Evolutionary conservation across 805 yeast genomes (phyloP).

Genomic region (Pichia scutulata): DNA sequence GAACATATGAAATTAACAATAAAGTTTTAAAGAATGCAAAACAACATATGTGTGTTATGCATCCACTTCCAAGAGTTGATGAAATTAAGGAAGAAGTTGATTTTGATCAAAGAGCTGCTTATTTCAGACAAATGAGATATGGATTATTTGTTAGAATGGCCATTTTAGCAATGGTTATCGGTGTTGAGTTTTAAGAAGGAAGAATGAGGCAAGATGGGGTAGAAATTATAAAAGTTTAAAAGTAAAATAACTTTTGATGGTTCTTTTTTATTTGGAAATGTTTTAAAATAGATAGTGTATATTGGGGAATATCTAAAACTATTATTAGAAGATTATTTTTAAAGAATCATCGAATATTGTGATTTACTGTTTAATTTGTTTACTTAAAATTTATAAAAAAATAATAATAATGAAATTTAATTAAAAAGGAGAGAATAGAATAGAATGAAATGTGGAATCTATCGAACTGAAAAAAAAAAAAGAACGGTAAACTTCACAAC

Average conservation of each 20-base stretch:
- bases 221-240: too few species aligned
- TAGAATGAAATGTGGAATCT: too few species aligned
- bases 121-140: constrained; percentile 98
- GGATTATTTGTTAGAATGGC: constrained; percentile 99
- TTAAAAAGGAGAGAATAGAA: too few species aligned
- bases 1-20: constrained; percentile 88
- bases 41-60: constrained; percentile 98
- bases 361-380: neutral
- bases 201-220: neutral
- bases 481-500: too few species aligned
- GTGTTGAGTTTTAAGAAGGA: constrained; percentile 63
- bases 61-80: constrained; percentile 94
- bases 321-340: neutral
- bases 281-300: constrained; percentile 1
- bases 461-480: too few species aligned
- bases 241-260: too few species aligned
- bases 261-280: neutral
- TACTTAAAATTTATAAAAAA: neutral
- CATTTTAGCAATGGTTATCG: constrained; percentile 93
- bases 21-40: constrained; percentile 85
- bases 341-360: neutral
- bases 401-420: neutral
- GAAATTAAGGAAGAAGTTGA: constrained; percentile 98
- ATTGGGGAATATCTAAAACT: constrained; percentile 14
- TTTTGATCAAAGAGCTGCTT: constrained; percentile 98